Evolutionary conservation across 2,329 filamentous ascomycete genomes (phyloP).

Genomic region (Cytospora piceicola): DNA sequence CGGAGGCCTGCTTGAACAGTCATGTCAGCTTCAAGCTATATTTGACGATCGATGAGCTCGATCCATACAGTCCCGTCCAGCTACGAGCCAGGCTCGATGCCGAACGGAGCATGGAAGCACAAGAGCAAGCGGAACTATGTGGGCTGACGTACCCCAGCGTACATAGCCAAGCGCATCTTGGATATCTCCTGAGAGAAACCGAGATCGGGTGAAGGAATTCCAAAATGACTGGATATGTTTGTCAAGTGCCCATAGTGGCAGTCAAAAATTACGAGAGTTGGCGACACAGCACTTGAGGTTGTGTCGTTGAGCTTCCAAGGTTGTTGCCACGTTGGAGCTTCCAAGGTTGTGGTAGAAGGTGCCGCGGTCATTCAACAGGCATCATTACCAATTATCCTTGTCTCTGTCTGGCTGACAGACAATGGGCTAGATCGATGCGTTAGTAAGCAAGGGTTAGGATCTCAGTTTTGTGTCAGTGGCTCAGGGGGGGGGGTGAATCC

Average conservation of each 20-base stretch:
- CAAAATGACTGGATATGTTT: slow-evolving; percentile 13
- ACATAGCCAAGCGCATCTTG: slow-evolving; percentile 64
- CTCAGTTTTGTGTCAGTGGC: not conserved
- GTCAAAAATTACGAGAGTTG: slow-evolving; percentile 7
- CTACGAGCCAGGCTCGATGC: not conserved
- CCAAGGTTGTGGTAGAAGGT: slow-evolving; percentile 1
- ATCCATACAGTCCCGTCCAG: slow-evolving; percentile 14
- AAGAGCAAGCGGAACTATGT: not conserved
- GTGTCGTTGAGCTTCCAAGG: slow-evolving; percentile 27
- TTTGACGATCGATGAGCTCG: slow-evolving; percentile 15
- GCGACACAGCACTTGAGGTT: slow-evolving; percentile 10
- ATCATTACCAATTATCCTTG: slow-evolving; percentile 13
- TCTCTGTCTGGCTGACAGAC: not conserved
- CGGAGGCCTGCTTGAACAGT: slow-evolving; percentile 65
- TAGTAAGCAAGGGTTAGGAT: slow-evolving; percentile 8
- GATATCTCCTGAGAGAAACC: slow-evolving; percentile 20
- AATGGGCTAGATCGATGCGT: not conserved
- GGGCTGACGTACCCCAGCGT: slow-evolving; percentile 59
- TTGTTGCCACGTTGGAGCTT: slow-evolving; percentile 30
- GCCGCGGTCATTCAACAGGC: slow-evolving; percentile 21
- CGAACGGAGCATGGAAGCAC: not conserved
- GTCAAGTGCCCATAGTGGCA: slow-evolving; percentile 31
- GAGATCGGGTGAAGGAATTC: slow-evolving; percentile 4
- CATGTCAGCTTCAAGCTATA: slow-evolving; percentile 12
- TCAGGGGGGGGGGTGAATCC: not conserved